Evolutionary conservation across 371 early-diverging fungal genomes (phyloP).

Genomic region (Mucor racemosus): DNA sequence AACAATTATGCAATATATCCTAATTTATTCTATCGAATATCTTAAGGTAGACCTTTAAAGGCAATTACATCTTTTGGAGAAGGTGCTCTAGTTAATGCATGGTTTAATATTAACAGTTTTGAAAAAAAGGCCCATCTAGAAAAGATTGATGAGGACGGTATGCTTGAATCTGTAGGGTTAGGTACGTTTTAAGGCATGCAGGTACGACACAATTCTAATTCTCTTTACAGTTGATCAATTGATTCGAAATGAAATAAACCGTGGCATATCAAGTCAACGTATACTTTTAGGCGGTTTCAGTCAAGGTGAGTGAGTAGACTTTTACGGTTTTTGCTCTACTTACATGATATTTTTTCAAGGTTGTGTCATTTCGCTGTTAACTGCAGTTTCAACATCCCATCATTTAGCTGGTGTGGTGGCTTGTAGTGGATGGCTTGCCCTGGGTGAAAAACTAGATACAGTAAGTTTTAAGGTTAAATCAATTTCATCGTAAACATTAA

Average conservation of each 20-base stretch:
- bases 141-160: constrained; percentile 13
- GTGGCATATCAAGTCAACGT: constrained; percentile 10
- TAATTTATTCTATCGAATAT: too few species aligned
- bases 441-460: background rate
- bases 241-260: constrained; percentile 14
- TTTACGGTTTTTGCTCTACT: too few species aligned
- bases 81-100: constrained; percentile 10
- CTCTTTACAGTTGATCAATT: constrained; percentile 10
- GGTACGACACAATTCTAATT: background rate
- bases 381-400: constrained; percentile 5
- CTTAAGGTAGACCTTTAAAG: constrained; percentile 8
- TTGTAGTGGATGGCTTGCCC: constrained; percentile 20
- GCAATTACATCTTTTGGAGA: constrained; percentile 9
- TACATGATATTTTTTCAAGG: background rate
- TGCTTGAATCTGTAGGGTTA: constrained; percentile 17
- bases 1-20: too few species aligned
- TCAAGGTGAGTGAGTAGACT: constrained; percentile 8
- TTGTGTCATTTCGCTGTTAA: constrained; percentile 21
- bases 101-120: constrained; percentile 18
- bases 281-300: constrained; percentile 24
- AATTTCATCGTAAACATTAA: background rate
- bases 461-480: background rate
- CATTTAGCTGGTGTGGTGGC: constrained; percentile 13
- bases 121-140: background rate
- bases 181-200: background rate